phyloP scores from a whole-genome alignment of 129 eudicot species.

The Scalesia atractyloides region DNA sequence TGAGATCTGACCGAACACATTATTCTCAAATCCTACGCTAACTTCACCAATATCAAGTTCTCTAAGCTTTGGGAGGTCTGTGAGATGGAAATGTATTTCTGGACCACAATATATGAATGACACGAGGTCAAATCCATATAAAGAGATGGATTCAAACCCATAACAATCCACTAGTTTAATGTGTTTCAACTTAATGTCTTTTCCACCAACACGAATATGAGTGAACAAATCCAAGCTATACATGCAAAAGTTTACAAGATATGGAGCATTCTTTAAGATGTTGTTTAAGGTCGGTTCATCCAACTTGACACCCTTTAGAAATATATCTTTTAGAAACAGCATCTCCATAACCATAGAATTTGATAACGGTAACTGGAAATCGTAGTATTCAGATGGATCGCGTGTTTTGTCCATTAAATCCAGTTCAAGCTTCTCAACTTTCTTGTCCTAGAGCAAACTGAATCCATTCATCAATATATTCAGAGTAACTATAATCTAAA shows the following conservation, averaged over 20 bases:
- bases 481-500: not conserved
- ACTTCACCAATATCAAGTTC: conserved; percentile 30
- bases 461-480: conserved; percentile 3
- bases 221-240: conserved; percentile 17
- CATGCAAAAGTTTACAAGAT: conserved; percentile 28
- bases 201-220: conserved; percentile 25
- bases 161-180: conserved; percentile 32
- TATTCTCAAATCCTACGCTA: conserved; percentile 31
- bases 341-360: not conserved
- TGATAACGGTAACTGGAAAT: not conserved
- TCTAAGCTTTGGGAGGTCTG: conserved; percentile 43
- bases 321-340: conserved; percentile 26
- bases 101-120: conserved; percentile 38
- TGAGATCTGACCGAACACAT: conserved; percentile 38
- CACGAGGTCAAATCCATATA: conserved; percentile 33
- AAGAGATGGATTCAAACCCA: conserved; percentile 27
- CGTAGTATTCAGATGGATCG: not conserved
- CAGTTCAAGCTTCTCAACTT: conserved; percentile 11
- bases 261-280: conserved; percentile 27
- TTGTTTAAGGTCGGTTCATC: conserved; percentile 18
- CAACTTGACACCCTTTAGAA: conserved; percentile 39
- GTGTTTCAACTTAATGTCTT: conserved; percentile 30
- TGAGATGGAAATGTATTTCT: conserved; percentile 22
- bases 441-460: conserved; percentile 7
- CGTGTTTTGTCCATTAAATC: not conserved